These are phyloP conservation scores for Conoideocrella luteorostrata DNA, from an alignment of 2,329 filamentous ascomycete genomes.

Conservation along the genomic window DNA sequence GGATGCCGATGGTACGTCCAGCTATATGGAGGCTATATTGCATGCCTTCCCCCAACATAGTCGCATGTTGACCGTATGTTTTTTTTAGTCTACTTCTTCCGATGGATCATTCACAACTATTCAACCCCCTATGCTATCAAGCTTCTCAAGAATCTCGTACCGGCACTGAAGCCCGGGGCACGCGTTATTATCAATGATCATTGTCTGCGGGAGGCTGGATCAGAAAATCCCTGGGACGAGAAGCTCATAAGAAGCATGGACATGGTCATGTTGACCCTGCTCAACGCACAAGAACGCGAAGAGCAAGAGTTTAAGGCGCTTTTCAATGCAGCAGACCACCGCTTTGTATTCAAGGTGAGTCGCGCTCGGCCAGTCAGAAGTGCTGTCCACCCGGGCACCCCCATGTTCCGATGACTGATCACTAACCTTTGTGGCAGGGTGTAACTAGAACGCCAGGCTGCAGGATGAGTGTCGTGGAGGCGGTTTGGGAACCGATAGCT, in stretches of 20 bases:
- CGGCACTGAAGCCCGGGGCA: conserved; percentile 49
- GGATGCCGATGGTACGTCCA: conserved; percentile 45
- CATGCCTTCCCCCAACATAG: background rate
- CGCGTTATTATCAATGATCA: conserved; percentile 41
- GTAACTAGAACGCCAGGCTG: conserved; percentile 34
- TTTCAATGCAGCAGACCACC: conserved; percentile 34
- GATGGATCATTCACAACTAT: conserved; percentile 57
- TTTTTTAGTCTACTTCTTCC: conserved; percentile 48
- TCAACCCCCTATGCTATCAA: conserved; percentile 44
- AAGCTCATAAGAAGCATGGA: conserved; percentile 44
- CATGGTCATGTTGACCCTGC: conserved; percentile 43
- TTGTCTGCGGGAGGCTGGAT: conserved; percentile 33
- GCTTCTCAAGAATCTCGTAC: conserved; percentile 44
- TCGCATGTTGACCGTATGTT: background rate
- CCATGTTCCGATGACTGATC: background rate
- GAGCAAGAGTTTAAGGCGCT: conserved; percentile 39
- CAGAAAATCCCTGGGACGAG: conserved; percentile 38
- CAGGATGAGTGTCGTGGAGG: conserved; percentile 43
- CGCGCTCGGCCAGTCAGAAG: too few relatives aligned
- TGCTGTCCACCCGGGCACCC: too few relatives aligned
- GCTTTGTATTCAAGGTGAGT: conserved; percentile 38
- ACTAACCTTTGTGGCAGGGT: conserved; percentile 21
- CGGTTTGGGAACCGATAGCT: conserved; percentile 33
- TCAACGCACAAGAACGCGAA: conserved; percentile 46
- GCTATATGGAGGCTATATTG: too few relatives aligned